Percentiles rank a stretch among this genome's conserved stretches.
Evolutionary conservation across 352 stramenopile genomes (phyloP).

Genomic region (Phytophthora niederhauseri): DNA sequence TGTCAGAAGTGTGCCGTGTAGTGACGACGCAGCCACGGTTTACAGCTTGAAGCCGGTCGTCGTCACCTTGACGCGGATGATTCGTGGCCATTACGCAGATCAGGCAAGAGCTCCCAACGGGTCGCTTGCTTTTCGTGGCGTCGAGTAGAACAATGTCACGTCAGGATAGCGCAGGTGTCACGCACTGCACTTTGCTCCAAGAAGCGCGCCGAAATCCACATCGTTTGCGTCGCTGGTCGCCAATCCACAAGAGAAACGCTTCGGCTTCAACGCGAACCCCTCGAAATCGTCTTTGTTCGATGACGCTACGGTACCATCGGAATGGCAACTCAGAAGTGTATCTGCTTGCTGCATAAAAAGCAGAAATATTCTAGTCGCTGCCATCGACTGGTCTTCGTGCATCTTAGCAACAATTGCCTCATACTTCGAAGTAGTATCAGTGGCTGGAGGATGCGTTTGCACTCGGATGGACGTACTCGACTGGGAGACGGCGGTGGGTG

Average conservation of each 20-base stretch:
- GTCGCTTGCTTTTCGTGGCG: background rate
- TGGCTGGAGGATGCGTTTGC: background rate
- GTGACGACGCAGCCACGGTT: background rate
- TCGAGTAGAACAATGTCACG: slow-evolving; percentile 11
- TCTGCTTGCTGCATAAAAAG: slow-evolving; percentile 2
- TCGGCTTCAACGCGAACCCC: background rate
- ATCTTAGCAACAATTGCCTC: background rate
- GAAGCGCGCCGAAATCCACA: slow-evolving; percentile 16
- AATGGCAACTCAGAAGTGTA: background rate
- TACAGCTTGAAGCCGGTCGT: background rate
- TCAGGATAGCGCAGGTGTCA: background rate
- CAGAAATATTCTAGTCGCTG: background rate
- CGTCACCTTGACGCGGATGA: slow-evolving; percentile 3
- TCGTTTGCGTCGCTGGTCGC: background rate
- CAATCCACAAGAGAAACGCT: slow-evolving; percentile 14
- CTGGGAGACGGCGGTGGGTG: background rate
- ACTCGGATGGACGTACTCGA: slow-evolving; percentile 2
- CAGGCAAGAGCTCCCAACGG: background rate
- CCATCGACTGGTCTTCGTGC: background rate
- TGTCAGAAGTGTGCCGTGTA: background rate
- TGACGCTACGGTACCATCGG: background rate
- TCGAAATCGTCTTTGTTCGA: slow-evolving; percentile 16
- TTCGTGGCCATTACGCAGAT: background rate
- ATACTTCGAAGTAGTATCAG: no score
- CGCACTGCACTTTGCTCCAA: background rate